phyloP scores from a whole-genome alignment of 257 asterid genomes.

The Lycium ferocissimum region DNA sequence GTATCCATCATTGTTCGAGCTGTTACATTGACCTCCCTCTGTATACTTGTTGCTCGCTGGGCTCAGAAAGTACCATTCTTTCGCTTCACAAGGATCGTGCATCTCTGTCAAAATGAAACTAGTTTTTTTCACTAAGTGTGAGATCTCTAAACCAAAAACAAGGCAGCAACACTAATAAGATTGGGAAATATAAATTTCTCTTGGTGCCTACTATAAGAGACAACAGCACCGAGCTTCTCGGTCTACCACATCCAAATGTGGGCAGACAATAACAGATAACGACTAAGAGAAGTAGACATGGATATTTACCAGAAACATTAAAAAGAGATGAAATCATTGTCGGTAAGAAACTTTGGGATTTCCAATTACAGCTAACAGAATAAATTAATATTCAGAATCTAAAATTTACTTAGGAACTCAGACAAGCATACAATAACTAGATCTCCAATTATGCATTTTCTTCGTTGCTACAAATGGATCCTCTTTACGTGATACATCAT shows the following conservation, averaged over 20 bases:
- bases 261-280: not conserved
- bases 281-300: not conserved
- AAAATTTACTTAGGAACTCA: not conserved
- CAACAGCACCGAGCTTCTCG: not conserved
- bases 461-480: not conserved
- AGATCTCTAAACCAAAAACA: not conserved
- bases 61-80: constrained; percentile 19
- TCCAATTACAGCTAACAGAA: not conserved
- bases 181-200: not conserved
- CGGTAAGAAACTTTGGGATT: not conserved
- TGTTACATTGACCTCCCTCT: not conserved
- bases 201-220: constrained; percentile 18
- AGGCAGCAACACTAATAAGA: not conserved
- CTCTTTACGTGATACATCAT: not conserved
- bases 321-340: not conserved
- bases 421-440: not conserved
- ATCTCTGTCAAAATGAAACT: constrained; percentile 12
- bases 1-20: not conserved
- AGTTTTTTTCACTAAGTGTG: not conserved
- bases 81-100: constrained; percentile 2
- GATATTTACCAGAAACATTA: not conserved
- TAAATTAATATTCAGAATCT: not conserved
- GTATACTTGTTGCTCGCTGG: not conserved
- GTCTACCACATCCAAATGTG: not conserved
- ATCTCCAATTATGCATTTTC: not conserved